phyloP scores from a whole-genome alignment of 805 yeast genomes.

The Zygosaccharomyces bisporus region DNA sequence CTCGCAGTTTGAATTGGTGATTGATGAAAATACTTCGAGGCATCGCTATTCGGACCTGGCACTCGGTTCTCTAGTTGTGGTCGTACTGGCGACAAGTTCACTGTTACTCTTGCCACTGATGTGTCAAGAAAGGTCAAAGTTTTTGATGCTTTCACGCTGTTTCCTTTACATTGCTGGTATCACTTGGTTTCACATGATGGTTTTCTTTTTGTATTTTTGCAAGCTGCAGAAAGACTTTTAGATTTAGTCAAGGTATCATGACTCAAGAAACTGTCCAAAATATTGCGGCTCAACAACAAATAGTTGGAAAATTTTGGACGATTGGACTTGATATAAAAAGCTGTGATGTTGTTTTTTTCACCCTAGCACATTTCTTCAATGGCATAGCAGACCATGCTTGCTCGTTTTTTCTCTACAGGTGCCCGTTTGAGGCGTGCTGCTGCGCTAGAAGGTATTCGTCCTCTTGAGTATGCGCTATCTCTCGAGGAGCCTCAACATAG shows the following conservation, averaged over 20 bases:
- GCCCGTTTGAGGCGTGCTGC: background rate
- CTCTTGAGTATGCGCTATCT: slow-evolving; percentile 30
- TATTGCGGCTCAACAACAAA: background rate
- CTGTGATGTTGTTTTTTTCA: background rate
- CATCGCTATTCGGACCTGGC: slow-evolving; percentile 5
- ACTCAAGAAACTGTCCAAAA: background rate
- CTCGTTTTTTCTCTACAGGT: slow-evolving; percentile 1
- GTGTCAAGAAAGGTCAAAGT: background rate
- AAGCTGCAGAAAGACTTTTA: slow-evolving; percentile 6
- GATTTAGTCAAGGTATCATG: slow-evolving; percentile 4
- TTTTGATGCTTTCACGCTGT: background rate
- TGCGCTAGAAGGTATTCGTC: background rate
- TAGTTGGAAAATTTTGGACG: background rate
- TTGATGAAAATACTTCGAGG: background rate
- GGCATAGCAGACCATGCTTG: background rate
- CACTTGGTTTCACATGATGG: slow-evolving; percentile 8
- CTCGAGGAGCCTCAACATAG: slow-evolving; percentile 32
- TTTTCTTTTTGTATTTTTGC: slow-evolving; percentile 6
- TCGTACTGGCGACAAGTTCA: slow-evolving; percentile 2
- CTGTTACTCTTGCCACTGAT: slow-evolving; percentile 1
- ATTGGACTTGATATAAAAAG: background rate
- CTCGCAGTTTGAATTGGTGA: background rate
- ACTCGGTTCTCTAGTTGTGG: slow-evolving; percentile 1
- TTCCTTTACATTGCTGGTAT: slow-evolving; percentile 1
- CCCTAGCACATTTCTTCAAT: background rate